phyloP scores from a whole-genome alignment of 2,329 filamentous ascomycete genomes.

The Epichloe coenophiala region DNA sequence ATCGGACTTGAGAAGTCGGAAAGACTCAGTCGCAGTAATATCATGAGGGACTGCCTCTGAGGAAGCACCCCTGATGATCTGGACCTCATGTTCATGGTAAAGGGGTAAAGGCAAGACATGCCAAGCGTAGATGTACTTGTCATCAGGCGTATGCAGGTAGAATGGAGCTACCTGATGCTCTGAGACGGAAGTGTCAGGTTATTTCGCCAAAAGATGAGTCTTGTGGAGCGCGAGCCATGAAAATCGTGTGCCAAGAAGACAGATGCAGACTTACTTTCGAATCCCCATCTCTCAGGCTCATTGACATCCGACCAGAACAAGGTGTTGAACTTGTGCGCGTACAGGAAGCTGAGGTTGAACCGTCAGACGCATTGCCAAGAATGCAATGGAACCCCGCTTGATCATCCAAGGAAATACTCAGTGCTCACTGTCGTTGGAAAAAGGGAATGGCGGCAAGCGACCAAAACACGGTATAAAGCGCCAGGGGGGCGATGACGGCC shows the following conservation, averaged over 20 bases:
- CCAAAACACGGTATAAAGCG: conserved; percentile 55
- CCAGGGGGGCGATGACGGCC: conserved; percentile 40
- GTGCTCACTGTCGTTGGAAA: conserved; percentile 68
- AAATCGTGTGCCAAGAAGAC: not conserved
- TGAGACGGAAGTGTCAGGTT: conserved; percentile 18
- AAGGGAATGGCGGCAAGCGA: conserved; percentile 50
- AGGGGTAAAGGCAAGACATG: conserved; percentile 71
- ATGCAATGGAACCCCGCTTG: not conserved
- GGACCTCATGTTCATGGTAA: conserved; percentile 58
- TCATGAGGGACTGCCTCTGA: conserved; percentile 32
- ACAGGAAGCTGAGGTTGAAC: conserved; percentile 49
- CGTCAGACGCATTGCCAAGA: not conserved
- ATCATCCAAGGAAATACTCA: not conserved
- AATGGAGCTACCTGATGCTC: conserved; percentile 84
- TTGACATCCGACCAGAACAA: conserved; percentile 60
- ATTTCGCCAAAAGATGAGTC: not conserved
- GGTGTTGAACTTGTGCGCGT: conserved; percentile 68
- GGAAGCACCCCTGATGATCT: conserved; percentile 37
- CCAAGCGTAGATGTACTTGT: conserved; percentile 74
- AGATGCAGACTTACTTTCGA: conserved; percentile 46
- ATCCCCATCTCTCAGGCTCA: conserved; percentile 71
- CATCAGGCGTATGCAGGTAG: conserved; percentile 58
- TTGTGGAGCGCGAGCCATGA: not conserved
- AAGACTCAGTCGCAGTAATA: conserved; percentile 42
- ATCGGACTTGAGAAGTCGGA: conserved; percentile 48